Evolutionary conservation across 106 monocot genomes (phyloP), one percentile per base, ranked within the genome.

Genomic region (Amphibolis antarctica): DNA sequence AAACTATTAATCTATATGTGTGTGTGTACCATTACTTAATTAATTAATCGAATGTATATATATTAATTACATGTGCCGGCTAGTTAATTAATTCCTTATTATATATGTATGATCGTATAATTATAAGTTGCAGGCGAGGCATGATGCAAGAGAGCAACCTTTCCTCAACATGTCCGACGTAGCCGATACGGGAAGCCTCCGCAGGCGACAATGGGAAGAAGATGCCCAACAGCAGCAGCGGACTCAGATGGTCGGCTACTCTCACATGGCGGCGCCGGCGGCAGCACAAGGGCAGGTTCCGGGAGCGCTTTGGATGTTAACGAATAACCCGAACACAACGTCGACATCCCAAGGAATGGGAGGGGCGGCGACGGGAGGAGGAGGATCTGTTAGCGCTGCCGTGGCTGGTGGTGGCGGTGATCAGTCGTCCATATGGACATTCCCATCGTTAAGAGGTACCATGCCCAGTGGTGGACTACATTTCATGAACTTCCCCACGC

Each of bases 401-500:
- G 64, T 57, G 29, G 57, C 25, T 9, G 66, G 42, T 14, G 68
- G 65, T 28, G 59, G 63, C 13, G 28, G 43, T 0, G 60, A 47
- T 15, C 67, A 59, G 1, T 74, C 74, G 17, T 78, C 82, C 0
- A 64, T 76, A 12, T 83, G 77, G 77, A 59, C 83, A 0, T 83
- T 88, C 42, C 74, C 83, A 0, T 70, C 77, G 5, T 78, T 85
- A 46, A 61, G 84, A n/a, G 92, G 88, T 5, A 69, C 78, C 42
- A 22, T 81, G 57, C 49, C 81, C 0, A 67, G 77, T 3, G 88
- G 85, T 9, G 73, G 75, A 28, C 64, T 93, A 28, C 93, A 93
- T 65, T 88, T 92, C 74, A 86, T 90, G 90, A 90, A 90, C 67
- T 86, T 90, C 57, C 85, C 80, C 0, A 50, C 89, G 12, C 85